Evolutionary conservation across 2,329 filamentous ascomycete species (phyloP).

Genomic region (Fusarium odoratissimum): DNA sequence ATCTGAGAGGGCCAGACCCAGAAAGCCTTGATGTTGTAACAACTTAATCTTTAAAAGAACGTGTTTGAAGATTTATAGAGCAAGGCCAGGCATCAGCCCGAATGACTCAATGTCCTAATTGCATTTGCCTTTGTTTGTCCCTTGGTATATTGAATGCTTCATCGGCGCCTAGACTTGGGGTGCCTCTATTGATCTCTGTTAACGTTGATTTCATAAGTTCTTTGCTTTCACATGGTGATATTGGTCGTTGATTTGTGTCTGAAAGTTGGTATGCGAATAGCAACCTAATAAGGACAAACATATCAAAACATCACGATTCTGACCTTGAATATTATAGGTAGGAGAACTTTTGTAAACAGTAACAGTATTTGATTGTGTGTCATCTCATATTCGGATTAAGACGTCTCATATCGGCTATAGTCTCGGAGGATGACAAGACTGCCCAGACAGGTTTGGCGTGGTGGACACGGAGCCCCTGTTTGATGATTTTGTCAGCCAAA

Average conservation of each 20-base stretch:
- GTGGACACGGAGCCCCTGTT: conserved; percentile 15
- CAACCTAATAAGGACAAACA: neutral
- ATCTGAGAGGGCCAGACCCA: neutral
- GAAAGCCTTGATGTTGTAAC: neutral
- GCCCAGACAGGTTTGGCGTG: conserved; percentile 16
- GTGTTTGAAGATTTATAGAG: neutral
- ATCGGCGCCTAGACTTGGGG: neutral
- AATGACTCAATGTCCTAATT: neutral
- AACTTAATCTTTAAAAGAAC: neutral
- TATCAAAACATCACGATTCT: too few relatives aligned
- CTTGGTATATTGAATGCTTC: neutral
- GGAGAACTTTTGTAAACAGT: too few relatives aligned
- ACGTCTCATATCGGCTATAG: neutral
- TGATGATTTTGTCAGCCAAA: conserved; percentile 20
- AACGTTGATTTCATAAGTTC: neutral
- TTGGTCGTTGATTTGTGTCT: neutral
- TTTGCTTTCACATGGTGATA: neutral
- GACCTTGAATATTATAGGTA: too few relatives aligned
- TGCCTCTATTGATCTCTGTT: neutral
- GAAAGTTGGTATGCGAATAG: neutral
- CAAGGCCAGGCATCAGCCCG: neutral
- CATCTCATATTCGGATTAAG: neutral
- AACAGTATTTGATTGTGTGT: neutral
- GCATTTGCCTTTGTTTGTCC: neutral
- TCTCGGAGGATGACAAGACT: neutral